A percentile compares a stretch with the other conserved stretches of the same genome.
Evolutionary conservation across 352 stramenopile species (phyloP).

Genomic region (Thraustotheca clavata): DNA sequence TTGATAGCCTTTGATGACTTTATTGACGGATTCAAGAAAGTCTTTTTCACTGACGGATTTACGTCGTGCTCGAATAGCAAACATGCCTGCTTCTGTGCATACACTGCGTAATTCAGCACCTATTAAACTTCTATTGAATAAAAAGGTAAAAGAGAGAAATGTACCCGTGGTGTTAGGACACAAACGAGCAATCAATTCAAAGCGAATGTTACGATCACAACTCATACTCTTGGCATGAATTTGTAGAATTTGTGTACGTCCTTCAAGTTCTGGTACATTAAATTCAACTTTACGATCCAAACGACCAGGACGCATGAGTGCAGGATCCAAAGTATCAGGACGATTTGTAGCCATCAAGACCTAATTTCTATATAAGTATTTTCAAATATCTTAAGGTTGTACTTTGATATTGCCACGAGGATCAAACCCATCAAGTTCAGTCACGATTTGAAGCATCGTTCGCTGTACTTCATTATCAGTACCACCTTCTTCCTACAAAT

Average conservation of each 20-base stretch:
- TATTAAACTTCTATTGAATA: neutral
- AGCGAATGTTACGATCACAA: constrained; percentile 97
- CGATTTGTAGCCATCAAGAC: constrained; percentile 97
- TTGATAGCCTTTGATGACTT: constrained; percentile 99
- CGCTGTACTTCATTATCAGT: constrained; percentile 98
- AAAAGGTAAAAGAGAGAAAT: neutral
- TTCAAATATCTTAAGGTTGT: neutral
- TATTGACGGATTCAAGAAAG: constrained; percentile 99
- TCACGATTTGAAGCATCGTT: constrained; percentile 99
- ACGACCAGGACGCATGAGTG: constrained; percentile 92
- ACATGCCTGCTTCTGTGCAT: constrained; percentile 98
- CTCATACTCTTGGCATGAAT: constrained; percentile 99
- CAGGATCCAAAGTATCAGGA: constrained; percentile 95
- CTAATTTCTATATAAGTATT: neutral
- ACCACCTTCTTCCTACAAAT: constrained; percentile 82
- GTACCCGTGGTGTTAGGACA: constrained; percentile 96
- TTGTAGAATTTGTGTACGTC: constrained; percentile 97
- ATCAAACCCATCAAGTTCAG: constrained; percentile 98
- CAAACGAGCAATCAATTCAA: constrained; percentile 95
- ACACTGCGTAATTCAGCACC: constrained; percentile 96
- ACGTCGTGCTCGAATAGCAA: constrained; percentile 95
- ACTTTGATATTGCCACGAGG: constrained; percentile 99
- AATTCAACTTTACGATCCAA: constrained; percentile 99
- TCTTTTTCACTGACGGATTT: constrained; percentile 99
- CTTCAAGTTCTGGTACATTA: constrained; percentile 96